Evolutionary conservation across 1,139 yeast genomes (phyloP).

Genomic region (Nakaseomyces uthaithaninus): DNA sequence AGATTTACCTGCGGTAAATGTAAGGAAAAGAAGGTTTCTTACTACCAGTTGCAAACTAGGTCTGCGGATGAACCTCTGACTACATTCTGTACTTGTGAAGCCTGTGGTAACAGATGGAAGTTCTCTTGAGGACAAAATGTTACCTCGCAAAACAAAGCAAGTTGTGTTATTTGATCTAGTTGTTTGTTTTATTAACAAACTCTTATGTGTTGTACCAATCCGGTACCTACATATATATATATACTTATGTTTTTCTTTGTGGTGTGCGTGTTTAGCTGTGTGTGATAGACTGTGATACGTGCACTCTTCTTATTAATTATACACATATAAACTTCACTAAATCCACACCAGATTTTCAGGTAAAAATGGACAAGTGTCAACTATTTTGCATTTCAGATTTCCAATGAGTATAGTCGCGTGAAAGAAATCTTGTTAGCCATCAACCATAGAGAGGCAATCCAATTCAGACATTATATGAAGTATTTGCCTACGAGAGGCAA

Average conservation of each 20-base stretch:
- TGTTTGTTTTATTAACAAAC: neutral
- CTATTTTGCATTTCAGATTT: no score
- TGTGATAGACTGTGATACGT: no score
- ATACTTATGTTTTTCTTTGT: no score
- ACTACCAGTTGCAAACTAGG: conserved; percentile 95
- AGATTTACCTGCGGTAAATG: conserved; percentile 96
- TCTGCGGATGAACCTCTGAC: conserved; percentile 98
- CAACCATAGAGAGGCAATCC: no score
- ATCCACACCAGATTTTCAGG: no score
- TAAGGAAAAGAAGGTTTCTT: conserved; percentile 92
- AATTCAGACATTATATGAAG: no score
- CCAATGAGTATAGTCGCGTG: no score
- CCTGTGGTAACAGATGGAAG: conserved; percentile 97
- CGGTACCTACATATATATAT: no score
- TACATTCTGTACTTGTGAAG: conserved; percentile 95
- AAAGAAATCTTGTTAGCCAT: no score
- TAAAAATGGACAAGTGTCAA: no score
- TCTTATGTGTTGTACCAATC: neutral
- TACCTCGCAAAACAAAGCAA: neutral
- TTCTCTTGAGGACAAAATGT: conserved; percentile 44
- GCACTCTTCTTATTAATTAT: neutral
- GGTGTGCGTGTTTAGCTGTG: no score
- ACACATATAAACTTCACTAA: neutral
- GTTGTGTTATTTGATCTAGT: no score
- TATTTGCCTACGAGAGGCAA: neutral